Conservation (phyloP, 2,329 filamentous ascomycete species). For the Penicillium sp. region DNA sequence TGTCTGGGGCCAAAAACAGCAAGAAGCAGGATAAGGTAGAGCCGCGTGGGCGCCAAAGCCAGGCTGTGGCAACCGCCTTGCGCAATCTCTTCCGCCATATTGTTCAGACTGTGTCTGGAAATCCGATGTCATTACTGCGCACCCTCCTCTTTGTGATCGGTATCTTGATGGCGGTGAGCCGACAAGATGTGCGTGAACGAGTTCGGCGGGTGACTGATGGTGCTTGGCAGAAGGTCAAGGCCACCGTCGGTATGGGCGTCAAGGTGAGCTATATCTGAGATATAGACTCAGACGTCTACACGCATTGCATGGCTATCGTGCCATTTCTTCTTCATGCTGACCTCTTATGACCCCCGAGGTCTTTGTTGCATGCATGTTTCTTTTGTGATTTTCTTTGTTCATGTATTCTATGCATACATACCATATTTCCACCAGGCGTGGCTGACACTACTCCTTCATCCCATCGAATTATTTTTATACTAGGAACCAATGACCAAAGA, state of each 20-base stretch:
- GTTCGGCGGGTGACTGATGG: slow-evolving; percentile 67
- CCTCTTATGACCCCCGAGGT: neutral
- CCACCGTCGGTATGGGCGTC: slow-evolving; percentile 91
- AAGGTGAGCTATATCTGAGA: slow-evolving; percentile 91
- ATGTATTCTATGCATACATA: slow-evolving; percentile 19
- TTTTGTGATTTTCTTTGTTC: slow-evolving; percentile 18
- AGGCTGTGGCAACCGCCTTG: slow-evolving; percentile 47
- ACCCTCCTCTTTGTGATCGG: slow-evolving; percentile 78
- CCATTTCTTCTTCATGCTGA: slow-evolving; percentile 16
- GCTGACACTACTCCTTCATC: neutral
- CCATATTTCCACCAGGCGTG: slow-evolving; percentile 9
- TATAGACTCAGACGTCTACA: slow-evolving; percentile 2
- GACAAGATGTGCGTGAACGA: slow-evolving; percentile 72
- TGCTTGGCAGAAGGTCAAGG: slow-evolving; percentile 77
- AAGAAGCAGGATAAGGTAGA: slow-evolving; percentile 42
- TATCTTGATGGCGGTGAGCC: slow-evolving; percentile 73
- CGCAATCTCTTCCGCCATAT: slow-evolving; percentile 54
- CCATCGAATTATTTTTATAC: neutral
- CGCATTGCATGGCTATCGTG: slow-evolving; percentile 13
- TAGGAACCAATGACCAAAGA: neutral
- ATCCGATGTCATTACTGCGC: slow-evolving; percentile 58
- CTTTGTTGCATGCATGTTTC: slow-evolving; percentile 19
- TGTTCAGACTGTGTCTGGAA: slow-evolving; percentile 53
- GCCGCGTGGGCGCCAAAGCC: slow-evolving; percentile 40
- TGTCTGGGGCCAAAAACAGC: slow-evolving; percentile 37